Evolutionary conservation across 1,139 yeast genomes (phyloP).

Genomic region (Yarrowia galli): DNA sequence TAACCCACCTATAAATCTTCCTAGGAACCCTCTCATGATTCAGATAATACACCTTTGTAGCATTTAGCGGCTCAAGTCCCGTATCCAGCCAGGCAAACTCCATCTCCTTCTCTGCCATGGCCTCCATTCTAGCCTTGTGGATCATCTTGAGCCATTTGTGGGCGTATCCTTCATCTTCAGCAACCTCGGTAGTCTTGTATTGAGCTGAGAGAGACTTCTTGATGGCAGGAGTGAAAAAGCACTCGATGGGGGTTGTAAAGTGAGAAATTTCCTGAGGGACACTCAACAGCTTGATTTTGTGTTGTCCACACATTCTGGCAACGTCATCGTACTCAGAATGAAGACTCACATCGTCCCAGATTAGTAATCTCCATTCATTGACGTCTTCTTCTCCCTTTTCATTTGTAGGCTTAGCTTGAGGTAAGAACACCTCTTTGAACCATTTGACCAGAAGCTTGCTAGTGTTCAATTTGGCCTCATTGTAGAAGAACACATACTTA

Average conservation of each 20-base stretch:
- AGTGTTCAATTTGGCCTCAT: neutral
- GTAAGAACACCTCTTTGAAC: neutral
- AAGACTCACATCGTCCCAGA: neutral
- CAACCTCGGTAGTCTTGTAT: neutral
- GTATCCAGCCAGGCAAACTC: neutral
- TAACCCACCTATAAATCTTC: neutral
- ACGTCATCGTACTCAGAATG: too few species aligned
- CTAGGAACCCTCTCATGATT: neutral
- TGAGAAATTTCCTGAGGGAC: neutral
- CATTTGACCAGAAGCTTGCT: neutral
- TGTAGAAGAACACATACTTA: neutral
- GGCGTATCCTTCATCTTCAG: neutral
- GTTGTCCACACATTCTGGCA: neutral
- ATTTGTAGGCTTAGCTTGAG: neutral
- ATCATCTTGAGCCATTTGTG: neutral
- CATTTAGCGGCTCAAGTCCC: neutral
- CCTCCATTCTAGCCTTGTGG: neutral
- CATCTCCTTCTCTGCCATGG: neutral
- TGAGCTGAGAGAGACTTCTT: neutral
- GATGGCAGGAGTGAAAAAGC: neutral
- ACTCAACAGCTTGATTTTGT: neutral
- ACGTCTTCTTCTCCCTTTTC: too few species aligned
- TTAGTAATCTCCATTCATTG: neutral
- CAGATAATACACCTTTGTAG: neutral
- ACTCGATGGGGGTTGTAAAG: neutral